Evolutionary conservation across 768 basidiomycete species (phyloP), one percentile per base, ranked within the genome.

Genomic region (Boletus sensibilis): DNA sequence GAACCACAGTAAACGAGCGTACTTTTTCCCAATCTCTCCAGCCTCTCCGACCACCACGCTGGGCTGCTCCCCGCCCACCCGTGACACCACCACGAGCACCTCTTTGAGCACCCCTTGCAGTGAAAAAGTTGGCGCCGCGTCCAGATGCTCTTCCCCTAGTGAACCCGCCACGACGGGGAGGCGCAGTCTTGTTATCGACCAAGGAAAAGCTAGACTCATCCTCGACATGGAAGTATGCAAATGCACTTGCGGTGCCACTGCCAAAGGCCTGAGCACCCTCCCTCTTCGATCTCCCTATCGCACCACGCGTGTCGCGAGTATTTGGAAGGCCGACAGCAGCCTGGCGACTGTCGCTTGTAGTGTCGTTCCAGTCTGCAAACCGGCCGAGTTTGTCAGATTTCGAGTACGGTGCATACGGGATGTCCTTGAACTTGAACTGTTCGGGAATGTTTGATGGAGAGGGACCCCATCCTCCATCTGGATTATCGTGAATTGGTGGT

Each of bases 351-450:
- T 90, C 87, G 50, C 81, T 68, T 31, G 86, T 80, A 25, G 84
- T 74, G 50, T 93, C 91, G 73, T 93, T 92, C 95, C 96, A 99
- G 78, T 99, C 96, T 46, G 96, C 96, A 68, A 99, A 91, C 51
- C 96, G 88, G 51, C 93, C 94, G 53, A 99, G 87, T 74, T 98
- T 98, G 80, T 99, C 97, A 37, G 92, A 87, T 84, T 99, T 99
- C 75, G 94, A 94, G 81, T 92, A 98, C 5, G 95, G 95, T 1
- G 96, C 95, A 69, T 98, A 99, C 44, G 97, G 97, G 57, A 98
- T 97, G 65, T 98, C 97, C 74, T 92, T 94, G 82, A 97, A 97
- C 75, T 95, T 94, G 77, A 96, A 98, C 60, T 93, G 87, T 43
- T 88, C 80, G 1, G 96, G 94, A 21, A 95, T 77, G 72, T 90